phyloP scores from a whole-genome alignment of 805 yeast genomes.

The Wickerhamiella brachini region DNA sequence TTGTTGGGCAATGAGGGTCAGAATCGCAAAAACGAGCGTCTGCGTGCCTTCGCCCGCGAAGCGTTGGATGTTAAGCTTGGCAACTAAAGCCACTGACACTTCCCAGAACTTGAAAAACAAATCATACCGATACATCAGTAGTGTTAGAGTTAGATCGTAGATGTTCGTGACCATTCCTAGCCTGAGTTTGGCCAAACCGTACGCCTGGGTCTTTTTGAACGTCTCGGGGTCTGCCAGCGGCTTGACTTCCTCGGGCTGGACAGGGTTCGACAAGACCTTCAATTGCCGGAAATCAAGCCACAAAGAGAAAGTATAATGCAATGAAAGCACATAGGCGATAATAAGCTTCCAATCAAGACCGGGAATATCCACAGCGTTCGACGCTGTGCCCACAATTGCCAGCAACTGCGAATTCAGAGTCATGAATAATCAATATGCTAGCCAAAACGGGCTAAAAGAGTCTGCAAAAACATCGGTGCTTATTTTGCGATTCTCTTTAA shows the following conservation, averaged over 20 bases:
- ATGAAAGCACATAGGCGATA: conserved; percentile 58
- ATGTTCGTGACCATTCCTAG: conserved; percentile 47
- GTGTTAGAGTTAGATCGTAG: conserved; percentile 40
- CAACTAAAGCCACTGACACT: conserved; percentile 21
- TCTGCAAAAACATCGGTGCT: too few relatives aligned
- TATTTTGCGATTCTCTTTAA: too few relatives aligned
- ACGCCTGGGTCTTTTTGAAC: conserved; percentile 61
- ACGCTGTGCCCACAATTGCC: conserved; percentile 19
- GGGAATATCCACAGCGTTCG: conserved; percentile 48
- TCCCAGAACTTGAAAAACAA: conserved; percentile 52
- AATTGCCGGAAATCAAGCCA: conserved; percentile 69
- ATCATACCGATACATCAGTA: conserved; percentile 45
- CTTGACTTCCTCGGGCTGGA: conserved; percentile 48
- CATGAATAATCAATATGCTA: background rate
- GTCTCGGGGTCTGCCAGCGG: conserved; percentile 60
- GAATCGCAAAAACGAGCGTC: conserved; percentile 49
- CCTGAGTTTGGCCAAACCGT: conserved; percentile 63
- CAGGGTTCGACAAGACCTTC: conserved; percentile 22
- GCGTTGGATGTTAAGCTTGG: conserved; percentile 24
- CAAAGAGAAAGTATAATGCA: conserved; percentile 62
- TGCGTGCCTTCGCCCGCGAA: conserved; percentile 49
- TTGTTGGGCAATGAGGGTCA: conserved; percentile 36
- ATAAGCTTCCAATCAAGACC: conserved; percentile 68
- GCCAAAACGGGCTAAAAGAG: too few relatives aligned
- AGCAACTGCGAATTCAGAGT: background rate